A percentile compares a stretch with the other conserved stretches of the same genome.
Evolutionary conservation across 352 stramenopile genomes (phyloP).

Genomic region (Elongisporangium prolatum): DNA sequence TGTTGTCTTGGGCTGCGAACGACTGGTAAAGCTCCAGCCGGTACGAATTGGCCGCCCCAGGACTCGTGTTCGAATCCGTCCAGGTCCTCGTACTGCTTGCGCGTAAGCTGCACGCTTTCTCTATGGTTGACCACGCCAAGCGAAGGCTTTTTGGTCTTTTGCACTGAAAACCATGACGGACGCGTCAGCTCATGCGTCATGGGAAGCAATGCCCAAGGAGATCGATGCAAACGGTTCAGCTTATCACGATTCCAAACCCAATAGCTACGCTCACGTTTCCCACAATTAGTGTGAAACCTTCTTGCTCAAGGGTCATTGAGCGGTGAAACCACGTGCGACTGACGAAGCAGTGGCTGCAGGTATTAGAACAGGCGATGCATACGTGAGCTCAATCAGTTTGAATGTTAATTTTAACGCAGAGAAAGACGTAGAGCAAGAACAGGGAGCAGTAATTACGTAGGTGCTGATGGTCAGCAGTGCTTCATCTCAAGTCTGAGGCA

Average conservation of each 20-base stretch:
- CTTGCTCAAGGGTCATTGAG: neutral
- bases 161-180: slow-evolving; percentile 49
- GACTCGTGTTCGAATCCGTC: slow-evolving; percentile 6
- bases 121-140: slow-evolving; percentile 48
- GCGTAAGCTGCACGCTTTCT: slow-evolving; percentile 36
- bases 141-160: slow-evolving; percentile 25
- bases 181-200: slow-evolving; percentile 53
- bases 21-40: slow-evolving; percentile 43
- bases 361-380: neutral
- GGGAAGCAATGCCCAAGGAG: neutral
- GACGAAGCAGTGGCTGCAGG: neutral
- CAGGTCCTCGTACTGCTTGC: slow-evolving; percentile 14
- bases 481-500: slow-evolving; percentile 47
- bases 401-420: neutral
- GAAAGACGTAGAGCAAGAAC: neutral
- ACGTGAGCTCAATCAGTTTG: neutral
- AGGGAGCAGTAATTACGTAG: neutral
- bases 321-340: neutral
- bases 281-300: neutral
- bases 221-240: neutral
- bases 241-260: neutral
- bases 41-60: slow-evolving; percentile 6
- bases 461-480: neutral
- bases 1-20: slow-evolving; percentile 31
- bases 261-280: neutral